Base-by-base conservation (phyloP, 768 basidiomycete genomes). In the Coprinellus aureogranulatus region DNA sequence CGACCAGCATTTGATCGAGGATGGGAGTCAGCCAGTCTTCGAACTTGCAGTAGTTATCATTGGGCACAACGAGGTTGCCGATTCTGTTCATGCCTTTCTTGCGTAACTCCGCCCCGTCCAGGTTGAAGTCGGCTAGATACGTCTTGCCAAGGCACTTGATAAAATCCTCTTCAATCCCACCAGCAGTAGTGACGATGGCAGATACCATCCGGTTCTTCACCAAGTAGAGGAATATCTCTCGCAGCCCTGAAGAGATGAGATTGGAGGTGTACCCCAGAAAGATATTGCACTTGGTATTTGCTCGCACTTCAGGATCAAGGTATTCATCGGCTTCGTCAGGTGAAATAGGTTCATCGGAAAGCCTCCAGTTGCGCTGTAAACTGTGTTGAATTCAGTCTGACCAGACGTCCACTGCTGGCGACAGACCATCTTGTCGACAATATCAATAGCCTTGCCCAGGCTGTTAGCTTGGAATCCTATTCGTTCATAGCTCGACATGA, bases 11-110 rank as follows among this genome's bases (percentile, higher is more conserved):
- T 28, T 77, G 67, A 67, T 98, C 89, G 41, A 99, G 82, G 55
- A 98, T 91, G 2, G 97, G 97, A 20, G 85, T 87, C n/a, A 98
- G 83, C 97, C 97, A 99, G 70, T 98, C 96, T 74, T 99, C 97
- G 64, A 98, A 99, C 66, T 91, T 89, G 85, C 97, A 98, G 73
- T 99, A 99, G 69, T 98, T 98, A 65, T 97, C 93, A 68, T 99
- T 99, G 2, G 97, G 97, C 2, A 99, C 86, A 57, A 99, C 76
- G 42, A 99, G 83, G 67, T 99, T 99, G 30, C 97, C 97, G 60
- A 98, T 94, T 34, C 97, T 85, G 66, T 99, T 99, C 82, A 99
- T 85, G n/a, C 97, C 97, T 59, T 84, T 82, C 67, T 79, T 86
- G 44, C 97, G 84, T 55, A 99, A 74, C 56, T 87, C 86, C 4